These are phyloP conservation scores for Eucalyptus paniculata DNA, from an alignment of 345 rosid species.

Conservation along the genomic window DNA sequence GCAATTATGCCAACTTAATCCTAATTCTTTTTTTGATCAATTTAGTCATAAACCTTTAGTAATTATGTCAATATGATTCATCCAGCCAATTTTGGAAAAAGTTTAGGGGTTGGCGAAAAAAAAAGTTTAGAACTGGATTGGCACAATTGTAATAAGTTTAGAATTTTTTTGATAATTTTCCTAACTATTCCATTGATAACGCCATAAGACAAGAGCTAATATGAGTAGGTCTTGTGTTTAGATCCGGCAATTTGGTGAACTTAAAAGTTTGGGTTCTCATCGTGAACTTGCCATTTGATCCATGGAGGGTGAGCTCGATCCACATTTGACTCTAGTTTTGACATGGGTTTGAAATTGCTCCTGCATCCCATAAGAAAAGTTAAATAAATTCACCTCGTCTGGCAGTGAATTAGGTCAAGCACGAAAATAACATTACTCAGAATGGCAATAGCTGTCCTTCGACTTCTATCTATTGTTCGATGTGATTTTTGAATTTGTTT, in stretches of 20 bases:
- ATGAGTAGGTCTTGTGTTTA: not conserved
- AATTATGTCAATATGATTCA: too few relatives aligned
- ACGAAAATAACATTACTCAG: not conserved
- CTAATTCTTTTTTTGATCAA: too few relatives aligned
- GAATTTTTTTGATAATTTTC: too few relatives aligned
- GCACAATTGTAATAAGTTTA: accelerated
- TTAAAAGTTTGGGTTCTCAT: not conserved
- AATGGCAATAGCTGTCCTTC: not conserved
- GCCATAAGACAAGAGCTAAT: not conserved
- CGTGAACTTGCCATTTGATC: not conserved
- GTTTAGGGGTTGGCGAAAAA: accelerated
- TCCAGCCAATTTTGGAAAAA: too few relatives aligned
- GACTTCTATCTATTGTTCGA: too few relatives aligned
- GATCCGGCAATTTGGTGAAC: not conserved
- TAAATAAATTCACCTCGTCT: not conserved
- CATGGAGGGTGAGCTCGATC: not conserved
- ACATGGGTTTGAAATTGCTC: not conserved
- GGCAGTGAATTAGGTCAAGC: not conserved
- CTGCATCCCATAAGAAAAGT: not conserved
- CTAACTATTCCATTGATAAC: accelerated
- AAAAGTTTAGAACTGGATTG: accelerated
- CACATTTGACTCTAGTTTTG: not conserved
- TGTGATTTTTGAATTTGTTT: not conserved
- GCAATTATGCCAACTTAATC: accelerated
- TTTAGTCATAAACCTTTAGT: accelerated